These are phyloP conservation scores for Ogataea naganishii DNA, from an alignment of 805 yeast species.

Conservation along the genomic window DNA sequence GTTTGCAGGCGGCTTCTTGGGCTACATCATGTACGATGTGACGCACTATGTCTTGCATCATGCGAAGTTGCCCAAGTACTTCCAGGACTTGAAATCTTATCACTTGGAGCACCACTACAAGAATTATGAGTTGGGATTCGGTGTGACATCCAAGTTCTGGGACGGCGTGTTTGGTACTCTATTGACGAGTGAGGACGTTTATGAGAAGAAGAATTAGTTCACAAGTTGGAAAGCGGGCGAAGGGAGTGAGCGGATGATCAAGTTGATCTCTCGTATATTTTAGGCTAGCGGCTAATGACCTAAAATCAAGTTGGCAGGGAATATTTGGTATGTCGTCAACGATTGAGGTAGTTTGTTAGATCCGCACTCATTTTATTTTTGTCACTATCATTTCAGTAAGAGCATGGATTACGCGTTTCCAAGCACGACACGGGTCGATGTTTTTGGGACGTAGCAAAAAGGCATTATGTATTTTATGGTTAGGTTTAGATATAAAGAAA, in stretches of 20 bases:
- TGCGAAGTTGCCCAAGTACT: constrained; percentile 63
- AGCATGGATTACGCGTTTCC: no score
- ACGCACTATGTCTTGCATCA: constrained; percentile 96
- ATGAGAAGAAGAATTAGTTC: constrained; percentile 28
- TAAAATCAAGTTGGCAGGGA: no score
- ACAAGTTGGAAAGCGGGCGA: constrained; percentile 10
- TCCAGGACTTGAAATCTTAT: constrained; percentile 76
- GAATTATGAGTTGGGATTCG: constrained; percentile 93
- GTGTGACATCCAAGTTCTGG: constrained; percentile 93
- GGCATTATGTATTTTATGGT: no score
- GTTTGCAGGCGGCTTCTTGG: constrained; percentile 93
- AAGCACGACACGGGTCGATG: no score
- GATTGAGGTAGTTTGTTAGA: no score
- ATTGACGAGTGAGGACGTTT: constrained; percentile 39
- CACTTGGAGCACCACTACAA: constrained; percentile 98
- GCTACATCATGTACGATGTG: constrained; percentile 85
- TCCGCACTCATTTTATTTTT: no score
- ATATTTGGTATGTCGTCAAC: no score
- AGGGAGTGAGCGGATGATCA: constrained; percentile 5
- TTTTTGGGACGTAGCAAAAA: no score
- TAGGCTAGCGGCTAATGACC: no score
- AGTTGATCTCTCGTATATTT: constrained; percentile 5
- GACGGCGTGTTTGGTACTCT: constrained; percentile 85
- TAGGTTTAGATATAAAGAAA: no score
- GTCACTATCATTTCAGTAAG: no score